Conservation (phyloP, 1,139 yeast species). For the Zygosaccharomyces pseudobailii region DNA sequence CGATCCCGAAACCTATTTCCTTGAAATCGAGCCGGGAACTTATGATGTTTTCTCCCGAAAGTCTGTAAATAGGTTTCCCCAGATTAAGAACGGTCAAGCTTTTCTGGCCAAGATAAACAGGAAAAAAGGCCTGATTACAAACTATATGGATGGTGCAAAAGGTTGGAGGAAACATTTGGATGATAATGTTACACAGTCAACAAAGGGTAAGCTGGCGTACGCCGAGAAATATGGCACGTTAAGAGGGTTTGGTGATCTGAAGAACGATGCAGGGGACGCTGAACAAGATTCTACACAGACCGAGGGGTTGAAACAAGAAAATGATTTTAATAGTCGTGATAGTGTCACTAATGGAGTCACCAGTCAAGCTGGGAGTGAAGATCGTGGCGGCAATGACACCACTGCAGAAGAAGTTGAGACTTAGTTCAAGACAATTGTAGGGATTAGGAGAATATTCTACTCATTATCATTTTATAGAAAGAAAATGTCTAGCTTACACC, state of each 20-base stretch:
- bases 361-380: conserved; percentile 3
- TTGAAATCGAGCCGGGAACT: conserved; percentile 78
- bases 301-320: conserved; percentile 21
- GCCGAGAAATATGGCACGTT: conserved; percentile 17
- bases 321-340: conserved; percentile 7
- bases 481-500: not conserved
- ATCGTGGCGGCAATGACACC: conserved; percentile 29
- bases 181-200: conserved; percentile 12
- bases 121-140: conserved; percentile 20
- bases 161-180: conserved; percentile 25
- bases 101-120: conserved; percentile 24
- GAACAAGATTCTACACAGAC: conserved; percentile 21
- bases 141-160: conserved; percentile 18
- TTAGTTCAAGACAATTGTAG: not conserved
- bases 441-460: not conserved
- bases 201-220: conserved; percentile 6
- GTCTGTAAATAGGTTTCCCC: conserved; percentile 33
- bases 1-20: conserved; percentile 70
- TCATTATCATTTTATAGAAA: not conserved
- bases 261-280: not conserved
- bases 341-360: conserved; percentile 24
- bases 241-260: conserved; percentile 2
- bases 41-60: conserved; percentile 73
- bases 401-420: conserved; percentile 31
- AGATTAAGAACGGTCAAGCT: conserved; percentile 29